phyloP scores from a whole-genome alignment of 176 grass and related monocot species.

The Zea luxurians region DNA sequence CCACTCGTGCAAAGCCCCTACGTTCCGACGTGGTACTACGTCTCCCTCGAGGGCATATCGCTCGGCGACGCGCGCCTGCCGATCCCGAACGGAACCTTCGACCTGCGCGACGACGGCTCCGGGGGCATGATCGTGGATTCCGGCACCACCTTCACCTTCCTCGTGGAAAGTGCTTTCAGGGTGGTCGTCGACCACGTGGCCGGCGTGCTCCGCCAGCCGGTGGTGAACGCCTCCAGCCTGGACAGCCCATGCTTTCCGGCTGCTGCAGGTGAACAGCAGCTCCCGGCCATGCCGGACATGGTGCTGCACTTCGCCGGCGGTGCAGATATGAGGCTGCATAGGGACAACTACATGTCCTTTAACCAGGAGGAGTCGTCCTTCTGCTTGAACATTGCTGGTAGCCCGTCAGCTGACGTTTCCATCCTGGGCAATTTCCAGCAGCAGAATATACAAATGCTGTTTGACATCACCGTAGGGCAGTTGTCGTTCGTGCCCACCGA shows the following conservation, averaged over 20 bases:
- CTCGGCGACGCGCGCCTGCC: background rate
- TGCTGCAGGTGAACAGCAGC: background rate
- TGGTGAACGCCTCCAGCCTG: too few species aligned
- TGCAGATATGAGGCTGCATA: constrained; percentile 43
- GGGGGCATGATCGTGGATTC: too few species aligned
- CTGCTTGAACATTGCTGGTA: background rate
- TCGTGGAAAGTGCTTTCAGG: too few species aligned
- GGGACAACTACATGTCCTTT: constrained; percentile 5
- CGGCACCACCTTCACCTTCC: too few species aligned
- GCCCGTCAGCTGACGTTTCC: fast-evolving
- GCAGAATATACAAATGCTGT: background rate
- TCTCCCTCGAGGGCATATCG: background rate
- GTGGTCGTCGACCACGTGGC: too few species aligned
- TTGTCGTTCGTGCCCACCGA: background rate
- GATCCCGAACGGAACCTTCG: constrained; percentile 1
- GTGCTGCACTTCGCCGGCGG: constrained; percentile 48
- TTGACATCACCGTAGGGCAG: background rate
- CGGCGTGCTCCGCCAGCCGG: too few species aligned
- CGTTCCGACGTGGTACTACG: background rate
- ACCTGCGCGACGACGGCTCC: background rate
- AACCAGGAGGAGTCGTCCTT: background rate
- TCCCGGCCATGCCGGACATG: constrained; percentile 36
- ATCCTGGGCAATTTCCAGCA: background rate
- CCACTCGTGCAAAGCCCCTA: background rate
- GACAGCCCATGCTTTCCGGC: too few species aligned